Evolutionary conservation across 352 stramenopile species (phyloP).

Genomic region (Phytopythium kandeliae): DNA sequence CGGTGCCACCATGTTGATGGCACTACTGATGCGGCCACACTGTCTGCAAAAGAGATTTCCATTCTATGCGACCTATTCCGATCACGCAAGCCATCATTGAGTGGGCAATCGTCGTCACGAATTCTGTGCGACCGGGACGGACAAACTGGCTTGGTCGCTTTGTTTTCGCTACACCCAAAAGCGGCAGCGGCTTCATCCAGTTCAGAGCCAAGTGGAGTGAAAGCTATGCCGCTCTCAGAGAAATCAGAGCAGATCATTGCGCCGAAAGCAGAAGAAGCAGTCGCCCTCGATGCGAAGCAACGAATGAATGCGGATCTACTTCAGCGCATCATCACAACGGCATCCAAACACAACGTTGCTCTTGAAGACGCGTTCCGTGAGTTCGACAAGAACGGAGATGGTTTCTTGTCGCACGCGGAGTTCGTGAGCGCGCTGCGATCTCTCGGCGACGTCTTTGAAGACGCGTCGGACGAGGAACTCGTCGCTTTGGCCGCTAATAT

Average conservation of each 20-base stretch:
- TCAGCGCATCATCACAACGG: conserved; percentile 27
- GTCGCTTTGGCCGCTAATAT: conserved; percentile 21
- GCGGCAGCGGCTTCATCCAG: not conserved
- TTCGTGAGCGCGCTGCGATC: conserved; percentile 42
- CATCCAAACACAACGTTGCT: conserved; percentile 22
- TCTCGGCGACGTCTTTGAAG: conserved; percentile 36
- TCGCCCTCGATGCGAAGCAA: conserved; percentile 2
- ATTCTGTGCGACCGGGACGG: conserved; percentile 53
- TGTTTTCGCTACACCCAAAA: conserved; percentile 37
- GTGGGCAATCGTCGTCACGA: conserved; percentile 15
- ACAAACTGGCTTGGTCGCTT: conserved; percentile 35
- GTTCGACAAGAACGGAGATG: conserved; percentile 41
- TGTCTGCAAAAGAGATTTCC: conserved; percentile 49
- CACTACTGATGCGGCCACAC: conserved; percentile 33
- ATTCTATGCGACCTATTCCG: conserved; percentile 63
- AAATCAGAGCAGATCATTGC: not conserved
- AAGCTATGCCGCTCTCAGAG: not conserved
- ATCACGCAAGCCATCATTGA: conserved; percentile 12
- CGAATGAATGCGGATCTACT: conserved; percentile 19
- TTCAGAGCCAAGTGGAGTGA: not conserved
- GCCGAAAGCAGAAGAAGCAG: not conserved
- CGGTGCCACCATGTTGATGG: conserved; percentile 15
- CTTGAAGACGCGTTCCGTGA: conserved; percentile 31
- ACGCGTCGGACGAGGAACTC: conserved; percentile 36
- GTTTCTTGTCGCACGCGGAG: conserved; percentile 34